A percentile compares a stretch with the other conserved stretches of the same genome.
Conservation (phyloP, 148 eudicot species). For the Diospyros lotus region DNA sequence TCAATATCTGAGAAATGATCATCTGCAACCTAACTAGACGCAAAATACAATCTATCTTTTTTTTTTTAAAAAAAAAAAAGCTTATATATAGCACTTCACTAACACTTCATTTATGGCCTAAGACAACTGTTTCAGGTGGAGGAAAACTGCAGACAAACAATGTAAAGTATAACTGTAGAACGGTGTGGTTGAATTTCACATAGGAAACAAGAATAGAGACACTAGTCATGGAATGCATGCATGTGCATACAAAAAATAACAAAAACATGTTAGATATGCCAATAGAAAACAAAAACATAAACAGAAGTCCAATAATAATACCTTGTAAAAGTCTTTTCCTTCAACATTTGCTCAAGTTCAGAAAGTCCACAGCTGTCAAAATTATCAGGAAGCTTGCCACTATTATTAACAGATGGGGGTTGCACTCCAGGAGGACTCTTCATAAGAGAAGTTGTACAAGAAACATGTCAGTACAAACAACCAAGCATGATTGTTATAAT, state of each 20-base stretch:
- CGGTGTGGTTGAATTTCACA: neutral
- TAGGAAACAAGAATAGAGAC: neutral
- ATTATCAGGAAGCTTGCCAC: slow-evolving; percentile 12
- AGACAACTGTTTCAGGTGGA: neutral
- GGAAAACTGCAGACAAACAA: neutral
- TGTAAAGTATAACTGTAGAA: neutral
- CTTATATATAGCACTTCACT: neutral
- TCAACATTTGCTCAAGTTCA: slow-evolving; percentile 76
- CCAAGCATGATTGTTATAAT: too few species aligned
- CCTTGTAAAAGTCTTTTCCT: slow-evolving; percentile 88
- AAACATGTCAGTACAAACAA: neutral
- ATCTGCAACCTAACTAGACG: neutral
- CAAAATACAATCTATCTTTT: neutral
- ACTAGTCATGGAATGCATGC: neutral
- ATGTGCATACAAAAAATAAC: neutral
- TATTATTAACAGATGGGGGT: slow-evolving; percentile 19
- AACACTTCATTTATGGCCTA: neutral
- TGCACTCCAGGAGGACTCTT: slow-evolving; percentile 33
- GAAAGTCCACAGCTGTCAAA: slow-evolving; percentile 38
- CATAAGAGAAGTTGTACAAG: slow-evolving; percentile 8
- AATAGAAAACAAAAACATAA: neutral
- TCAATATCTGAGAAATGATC: neutral
- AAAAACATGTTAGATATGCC: too few species aligned
- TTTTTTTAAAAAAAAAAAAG: neutral
- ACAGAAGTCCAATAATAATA: slow-evolving; percentile 12